Evolutionary conservation across 495 filamentous ascomycete species (phyloP).

Genomic region (Penicillium antarcticum): DNA sequence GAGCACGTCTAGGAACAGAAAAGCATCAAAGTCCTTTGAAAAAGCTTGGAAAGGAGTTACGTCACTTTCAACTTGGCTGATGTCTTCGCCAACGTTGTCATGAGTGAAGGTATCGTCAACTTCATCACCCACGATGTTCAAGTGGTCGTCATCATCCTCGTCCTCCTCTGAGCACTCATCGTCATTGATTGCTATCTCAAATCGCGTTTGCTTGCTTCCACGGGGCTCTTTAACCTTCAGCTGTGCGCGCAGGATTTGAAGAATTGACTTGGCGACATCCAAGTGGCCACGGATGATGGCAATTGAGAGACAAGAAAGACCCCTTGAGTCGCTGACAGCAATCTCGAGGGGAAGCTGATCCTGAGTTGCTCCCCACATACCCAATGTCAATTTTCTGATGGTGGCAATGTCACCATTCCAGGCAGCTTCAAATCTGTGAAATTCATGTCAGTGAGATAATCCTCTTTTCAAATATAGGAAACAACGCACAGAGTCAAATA

Average conservation of each 20-base stretch:
- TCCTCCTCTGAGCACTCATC: constrained; percentile 24
- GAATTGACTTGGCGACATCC: constrained; percentile 56
- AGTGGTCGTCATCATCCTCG: constrained; percentile 33
- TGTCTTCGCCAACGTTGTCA: constrained; percentile 64
- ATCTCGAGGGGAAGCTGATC: constrained; percentile 58
- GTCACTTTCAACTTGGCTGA: constrained; percentile 58
- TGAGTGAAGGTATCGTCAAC: constrained; percentile 64
- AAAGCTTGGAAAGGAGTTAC: constrained; percentile 49
- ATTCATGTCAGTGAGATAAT: constrained; percentile 7
- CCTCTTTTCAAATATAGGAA: neutral
- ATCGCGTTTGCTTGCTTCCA: constrained; percentile 35
- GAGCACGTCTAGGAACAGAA: constrained; percentile 29
- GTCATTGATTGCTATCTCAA: constrained; percentile 41
- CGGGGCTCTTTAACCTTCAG: constrained; percentile 47
- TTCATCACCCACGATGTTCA: constrained; percentile 40
- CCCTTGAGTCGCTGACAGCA: constrained; percentile 45
- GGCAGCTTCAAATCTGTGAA: constrained; percentile 60
- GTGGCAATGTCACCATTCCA: constrained; percentile 63
- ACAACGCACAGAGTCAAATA: constrained; percentile 51
- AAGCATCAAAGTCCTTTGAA: constrained; percentile 20
- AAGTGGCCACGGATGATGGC: constrained; percentile 61
- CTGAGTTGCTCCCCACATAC: constrained; percentile 33
- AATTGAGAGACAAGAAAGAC: constrained; percentile 58
- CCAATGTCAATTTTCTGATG: constrained; percentile 46
- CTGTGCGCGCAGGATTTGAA: constrained; percentile 65